Conservation (phyloP, 2,329 filamentous ascomycete genomes). For the Pseudocercospora ulei region DNA sequence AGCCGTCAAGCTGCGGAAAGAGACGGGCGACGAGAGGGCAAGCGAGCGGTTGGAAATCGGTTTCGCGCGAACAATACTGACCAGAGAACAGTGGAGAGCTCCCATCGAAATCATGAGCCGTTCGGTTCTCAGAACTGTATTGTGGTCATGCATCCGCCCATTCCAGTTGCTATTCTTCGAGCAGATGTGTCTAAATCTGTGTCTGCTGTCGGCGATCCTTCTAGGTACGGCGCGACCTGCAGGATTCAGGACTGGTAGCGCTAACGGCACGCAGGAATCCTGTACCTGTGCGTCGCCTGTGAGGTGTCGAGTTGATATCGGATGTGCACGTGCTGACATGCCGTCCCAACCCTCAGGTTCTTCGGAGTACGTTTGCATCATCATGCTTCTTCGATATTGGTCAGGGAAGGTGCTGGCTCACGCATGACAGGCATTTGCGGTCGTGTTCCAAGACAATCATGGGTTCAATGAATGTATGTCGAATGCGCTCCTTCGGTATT, state of each 20-base stretch:
- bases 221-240: slow-evolving; percentile 35
- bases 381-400: neutral
- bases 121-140: slow-evolving; percentile 50
- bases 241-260: neutral
- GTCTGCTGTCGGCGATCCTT: slow-evolving; percentile 73
- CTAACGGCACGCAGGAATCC: slow-evolving; percentile 47
- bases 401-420: no score
- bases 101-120: slow-evolving; percentile 63
- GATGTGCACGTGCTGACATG: neutral
- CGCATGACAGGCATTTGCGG: slow-evolving; percentile 61
- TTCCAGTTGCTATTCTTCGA: slow-evolving; percentile 64
- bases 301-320: slow-evolving; percentile 14
- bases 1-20: slow-evolving; percentile 57
- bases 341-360: neutral
- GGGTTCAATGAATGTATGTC: slow-evolving; percentile 57
- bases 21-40: slow-evolving; percentile 55
- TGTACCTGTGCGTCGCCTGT: slow-evolving; percentile 77
- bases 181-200: slow-evolving; percentile 76
- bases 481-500: neutral
- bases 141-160: slow-evolving; percentile 51
- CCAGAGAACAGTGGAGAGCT: slow-evolving; percentile 52
- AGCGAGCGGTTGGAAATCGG: neutral
- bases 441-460: slow-evolving; percentile 66
- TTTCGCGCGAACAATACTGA: neutral
- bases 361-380: slow-evolving; percentile 6